Conservation (phyloP, 208 protist species). For the Trichomonas vaginalis region DNA sequence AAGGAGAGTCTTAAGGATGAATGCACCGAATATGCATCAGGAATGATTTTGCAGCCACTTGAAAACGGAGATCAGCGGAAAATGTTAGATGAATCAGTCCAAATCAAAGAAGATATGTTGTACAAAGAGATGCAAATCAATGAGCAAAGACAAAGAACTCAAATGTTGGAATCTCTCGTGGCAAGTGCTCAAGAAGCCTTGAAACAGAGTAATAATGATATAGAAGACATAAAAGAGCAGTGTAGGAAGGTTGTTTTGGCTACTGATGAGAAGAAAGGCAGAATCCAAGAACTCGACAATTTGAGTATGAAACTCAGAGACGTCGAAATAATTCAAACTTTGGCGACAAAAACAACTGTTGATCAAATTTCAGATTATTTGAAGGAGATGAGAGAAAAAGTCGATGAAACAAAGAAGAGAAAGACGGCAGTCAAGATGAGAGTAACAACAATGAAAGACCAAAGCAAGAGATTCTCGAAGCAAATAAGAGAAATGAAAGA, state of each 20-base stretch:
- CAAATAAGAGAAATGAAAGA: background rate
- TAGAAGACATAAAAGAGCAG: background rate
- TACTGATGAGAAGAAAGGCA: background rate
- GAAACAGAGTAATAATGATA: background rate
- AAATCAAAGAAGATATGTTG: background rate
- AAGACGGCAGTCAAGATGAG: background rate
- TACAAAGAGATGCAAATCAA: background rate
- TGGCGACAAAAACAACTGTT: background rate
- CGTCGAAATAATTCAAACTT: background rate
- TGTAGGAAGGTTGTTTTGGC: background rate
- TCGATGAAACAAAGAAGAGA: background rate
- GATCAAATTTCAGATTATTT: background rate
- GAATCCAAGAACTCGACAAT: background rate
- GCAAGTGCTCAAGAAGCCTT: background rate
- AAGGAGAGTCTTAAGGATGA: background rate
- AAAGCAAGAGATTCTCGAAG: background rate
- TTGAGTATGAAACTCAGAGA: background rate
- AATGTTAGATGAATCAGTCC: background rate
- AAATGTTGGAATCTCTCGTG: background rate
- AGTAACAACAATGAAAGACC: background rate
- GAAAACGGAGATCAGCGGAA: background rate
- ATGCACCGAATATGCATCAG: background rate
- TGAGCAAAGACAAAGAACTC: background rate
- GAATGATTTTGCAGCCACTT: background rate
- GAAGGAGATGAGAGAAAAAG: background rate